phyloP scores from a whole-genome alignment of 2,329 filamentous ascomycete species.

The Colletotrichum karsti region DNA sequence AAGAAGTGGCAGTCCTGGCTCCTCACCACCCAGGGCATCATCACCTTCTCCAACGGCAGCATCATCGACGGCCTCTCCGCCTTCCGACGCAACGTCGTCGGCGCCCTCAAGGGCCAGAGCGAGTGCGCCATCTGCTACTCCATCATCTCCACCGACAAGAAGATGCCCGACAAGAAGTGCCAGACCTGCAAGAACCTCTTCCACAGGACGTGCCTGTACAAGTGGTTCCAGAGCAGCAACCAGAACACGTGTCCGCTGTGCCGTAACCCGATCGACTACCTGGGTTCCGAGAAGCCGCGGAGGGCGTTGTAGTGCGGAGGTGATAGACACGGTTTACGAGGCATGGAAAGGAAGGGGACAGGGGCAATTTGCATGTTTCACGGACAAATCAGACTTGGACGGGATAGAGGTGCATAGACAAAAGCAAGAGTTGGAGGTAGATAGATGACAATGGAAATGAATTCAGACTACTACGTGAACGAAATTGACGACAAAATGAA shows the following conservation, averaged over 20 bases:
- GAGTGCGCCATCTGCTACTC: slow-evolving; percentile 98
- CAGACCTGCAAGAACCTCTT: slow-evolving; percentile 94
- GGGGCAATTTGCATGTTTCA: too few species aligned
- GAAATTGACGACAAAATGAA: too few species aligned
- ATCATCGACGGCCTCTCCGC: slow-evolving; percentile 87
- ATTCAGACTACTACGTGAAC: too few species aligned
- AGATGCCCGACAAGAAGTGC: slow-evolving; percentile 91
- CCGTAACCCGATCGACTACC: slow-evolving; percentile 81
- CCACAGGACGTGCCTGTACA: slow-evolving; percentile 88
- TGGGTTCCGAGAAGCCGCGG: slow-evolving; percentile 47
- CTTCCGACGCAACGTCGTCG: slow-evolving; percentile 87
- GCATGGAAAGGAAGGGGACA: too few species aligned
- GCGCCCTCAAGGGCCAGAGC: slow-evolving; percentile 88
- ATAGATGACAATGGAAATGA: neutral
- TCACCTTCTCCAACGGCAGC: slow-evolving; percentile 90
- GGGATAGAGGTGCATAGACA: neutral
- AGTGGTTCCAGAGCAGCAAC: slow-evolving; percentile 96
- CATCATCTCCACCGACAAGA: slow-evolving; percentile 88
- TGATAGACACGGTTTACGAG: neutral
- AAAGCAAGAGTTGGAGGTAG: neutral
- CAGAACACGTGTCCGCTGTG: slow-evolving; percentile 93
- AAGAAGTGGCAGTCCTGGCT: slow-evolving; percentile 95
- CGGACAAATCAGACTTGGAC: neutral
- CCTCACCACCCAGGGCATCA: slow-evolving; percentile 87
- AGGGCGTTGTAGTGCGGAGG: neutral